These are phyloP conservation scores for Ascochyta koolunga DNA, from an alignment of 2,329 filamentous ascomycete species.

Conservation along the genomic window DNA sequence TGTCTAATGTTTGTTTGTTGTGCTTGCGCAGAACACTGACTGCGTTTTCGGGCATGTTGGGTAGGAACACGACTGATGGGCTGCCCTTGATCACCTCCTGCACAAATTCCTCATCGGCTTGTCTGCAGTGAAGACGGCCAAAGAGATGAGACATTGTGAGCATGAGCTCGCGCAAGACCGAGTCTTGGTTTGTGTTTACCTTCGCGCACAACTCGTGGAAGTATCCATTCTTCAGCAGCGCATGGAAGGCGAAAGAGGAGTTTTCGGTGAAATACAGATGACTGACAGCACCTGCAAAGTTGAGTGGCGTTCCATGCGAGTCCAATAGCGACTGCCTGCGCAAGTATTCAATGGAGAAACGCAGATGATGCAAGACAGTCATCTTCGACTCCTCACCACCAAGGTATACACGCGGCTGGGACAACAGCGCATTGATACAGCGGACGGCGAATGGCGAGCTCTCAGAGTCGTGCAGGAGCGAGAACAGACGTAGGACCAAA, in stretches of 20 bases:
- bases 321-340: conserved; percentile 71
- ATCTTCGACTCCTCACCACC: conserved; percentile 71
- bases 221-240: conserved; percentile 72
- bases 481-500: conserved; percentile 71
- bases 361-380: conserved; percentile 74
- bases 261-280: conserved; percentile 81
- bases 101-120: conserved; percentile 55
- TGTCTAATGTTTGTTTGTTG: conserved; percentile 68
- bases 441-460: conserved; percentile 66
- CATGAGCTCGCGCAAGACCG: conserved; percentile 65
- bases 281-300: conserved; percentile 73
- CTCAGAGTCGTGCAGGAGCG: conserved; percentile 69
- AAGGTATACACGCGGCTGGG: conserved; percentile 72
- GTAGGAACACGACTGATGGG: conserved; percentile 70
- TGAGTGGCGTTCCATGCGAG: conserved; percentile 66
- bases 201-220: conserved; percentile 68
- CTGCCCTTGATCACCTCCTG: conserved; percentile 61
- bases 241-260: conserved; percentile 77
- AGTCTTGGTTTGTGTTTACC: conserved; percentile 57
- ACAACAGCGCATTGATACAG: conserved; percentile 70
- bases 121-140: conserved; percentile 61
- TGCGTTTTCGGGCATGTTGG: conserved; percentile 64
- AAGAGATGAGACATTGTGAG: conserved; percentile 75
- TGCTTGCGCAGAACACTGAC: conserved; percentile 63
- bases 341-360: conserved; percentile 82